A percentile compares a stretch with the other conserved stretches of the same genome.
phyloP scores from a whole-genome alignment of 2,329 filamentous ascomycete species.

The Acrodontium crateriforme region DNA sequence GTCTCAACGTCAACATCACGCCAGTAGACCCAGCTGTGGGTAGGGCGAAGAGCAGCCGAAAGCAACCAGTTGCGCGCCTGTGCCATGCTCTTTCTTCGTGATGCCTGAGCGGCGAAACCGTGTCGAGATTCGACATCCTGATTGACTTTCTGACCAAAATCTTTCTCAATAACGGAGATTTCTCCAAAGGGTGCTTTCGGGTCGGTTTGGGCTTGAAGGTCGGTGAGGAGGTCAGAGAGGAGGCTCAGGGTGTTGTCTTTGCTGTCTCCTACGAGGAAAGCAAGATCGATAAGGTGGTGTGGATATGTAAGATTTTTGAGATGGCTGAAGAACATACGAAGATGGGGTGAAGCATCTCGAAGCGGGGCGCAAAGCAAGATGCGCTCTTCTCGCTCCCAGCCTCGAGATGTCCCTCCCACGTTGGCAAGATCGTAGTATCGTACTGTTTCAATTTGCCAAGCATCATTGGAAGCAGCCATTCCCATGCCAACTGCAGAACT shows the following conservation, averaged over 20 bases:
- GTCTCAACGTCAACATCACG: slow-evolving; percentile 97
- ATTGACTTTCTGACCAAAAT: slow-evolving; percentile 95
- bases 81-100: slow-evolving; percentile 90
- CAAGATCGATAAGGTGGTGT: slow-evolving; percentile 88
- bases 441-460: slow-evolving; percentile 80
- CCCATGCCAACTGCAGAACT: slow-evolving; percentile 53
- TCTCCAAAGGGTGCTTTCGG: slow-evolving; percentile 78
- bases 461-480: slow-evolving; percentile 48
- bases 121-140: slow-evolving; percentile 97
- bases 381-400: slow-evolving; percentile 92
- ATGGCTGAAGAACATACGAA: slow-evolving; percentile 98
- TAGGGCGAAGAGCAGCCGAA: slow-evolving; percentile 81
- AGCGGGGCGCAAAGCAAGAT: slow-evolving; percentile 91
- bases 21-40: slow-evolving; percentile 99
- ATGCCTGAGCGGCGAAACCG: slow-evolving; percentile 91
- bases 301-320: slow-evolving; percentile 93
- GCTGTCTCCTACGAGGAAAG: slow-evolving; percentile 93
- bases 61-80: slow-evolving; percentile 95
- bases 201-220: slow-evolving; percentile 67
- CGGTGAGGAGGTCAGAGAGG: slow-evolving; percentile 60
- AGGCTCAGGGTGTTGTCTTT: slow-evolving; percentile 77
- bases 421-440: slow-evolving; percentile 93
- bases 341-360: slow-evolving; percentile 78
- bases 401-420: slow-evolving; percentile 78
- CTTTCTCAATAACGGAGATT: slow-evolving; percentile 95